A percentile compares a stretch with the other conserved stretches of the same genome.
Conservation (phyloP, 352 stramenopile genomes). For the Phytophthora macrochlamydospora region DNA sequence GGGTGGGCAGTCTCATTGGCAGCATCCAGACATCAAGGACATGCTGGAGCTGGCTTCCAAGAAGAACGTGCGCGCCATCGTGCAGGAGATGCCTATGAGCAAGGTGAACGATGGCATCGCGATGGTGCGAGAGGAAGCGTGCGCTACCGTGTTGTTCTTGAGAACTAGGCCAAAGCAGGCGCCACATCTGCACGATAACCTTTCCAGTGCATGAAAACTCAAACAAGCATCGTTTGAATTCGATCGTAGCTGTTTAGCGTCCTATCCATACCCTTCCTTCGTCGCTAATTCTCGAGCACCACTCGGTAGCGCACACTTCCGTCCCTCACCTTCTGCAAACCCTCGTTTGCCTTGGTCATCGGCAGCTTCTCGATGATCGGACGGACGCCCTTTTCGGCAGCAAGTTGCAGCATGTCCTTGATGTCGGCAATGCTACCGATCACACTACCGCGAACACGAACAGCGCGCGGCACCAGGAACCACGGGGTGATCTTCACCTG, state of each 20-base stretch:
- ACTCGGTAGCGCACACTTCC: no score
- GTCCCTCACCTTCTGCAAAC: background rate
- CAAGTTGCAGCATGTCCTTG: no score
- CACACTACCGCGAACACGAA: no score
- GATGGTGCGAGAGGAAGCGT: background rate
- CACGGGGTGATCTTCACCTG: no score
- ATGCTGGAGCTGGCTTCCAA: background rate
- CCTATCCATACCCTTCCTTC: background rate
- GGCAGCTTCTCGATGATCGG: background rate
- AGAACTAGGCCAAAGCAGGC: slow-evolving; percentile 6
- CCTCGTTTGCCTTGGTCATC: background rate
- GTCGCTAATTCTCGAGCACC: background rate
- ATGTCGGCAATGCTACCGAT: no score
- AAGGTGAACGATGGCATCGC: background rate
- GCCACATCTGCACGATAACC: no score
- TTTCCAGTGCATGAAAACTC: background rate
- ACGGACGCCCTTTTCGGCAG: background rate
- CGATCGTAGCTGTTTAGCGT: background rate
- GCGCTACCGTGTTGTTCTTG: background rate
- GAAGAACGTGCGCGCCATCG: background rate
- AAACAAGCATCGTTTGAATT: background rate
- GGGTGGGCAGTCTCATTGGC: slow-evolving; percentile 1
- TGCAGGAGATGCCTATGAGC: background rate
- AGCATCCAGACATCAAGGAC: background rate
- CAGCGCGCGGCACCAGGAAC: no score